Evolutionary conservation across 805 yeast species (phyloP).

Genomic region (Candida tallmaniae): DNA sequence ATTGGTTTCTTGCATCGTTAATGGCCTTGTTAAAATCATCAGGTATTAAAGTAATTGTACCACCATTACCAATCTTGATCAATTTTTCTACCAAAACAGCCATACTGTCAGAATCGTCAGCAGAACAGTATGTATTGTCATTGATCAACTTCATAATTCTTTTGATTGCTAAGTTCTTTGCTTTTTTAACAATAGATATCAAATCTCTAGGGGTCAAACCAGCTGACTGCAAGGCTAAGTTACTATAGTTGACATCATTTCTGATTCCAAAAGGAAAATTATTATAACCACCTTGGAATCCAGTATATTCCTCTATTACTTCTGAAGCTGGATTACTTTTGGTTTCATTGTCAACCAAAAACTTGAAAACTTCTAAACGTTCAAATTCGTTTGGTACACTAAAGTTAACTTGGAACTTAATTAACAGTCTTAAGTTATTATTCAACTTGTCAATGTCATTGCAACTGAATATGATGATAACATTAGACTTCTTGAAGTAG

Average conservation of each 20-base stretch:
- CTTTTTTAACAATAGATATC: conserved; percentile 60
- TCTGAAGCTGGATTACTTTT: not conserved
- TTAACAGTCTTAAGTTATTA: conserved; percentile 57
- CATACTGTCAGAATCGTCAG: conserved; percentile 12
- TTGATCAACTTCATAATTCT: conserved; percentile 33
- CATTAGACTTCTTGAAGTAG: conserved; percentile 38
- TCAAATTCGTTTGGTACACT: conserved; percentile 78
- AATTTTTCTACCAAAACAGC: conserved; percentile 16
- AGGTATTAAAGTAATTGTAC: conserved; percentile 48
- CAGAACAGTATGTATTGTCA: not conserved
- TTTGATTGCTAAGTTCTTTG: conserved; percentile 54
- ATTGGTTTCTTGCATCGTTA: conserved; percentile 77
- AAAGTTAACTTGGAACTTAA: conserved; percentile 74
- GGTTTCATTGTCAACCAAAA: conserved; percentile 32
- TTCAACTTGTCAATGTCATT: conserved; percentile 67
- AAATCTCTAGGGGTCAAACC: conserved; percentile 88
- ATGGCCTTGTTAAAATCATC: conserved; percentile 67
- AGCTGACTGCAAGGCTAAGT: conserved; percentile 81
- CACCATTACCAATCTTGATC: conserved; percentile 49
- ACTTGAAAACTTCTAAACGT: conserved; percentile 57
- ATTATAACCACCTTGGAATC: conserved; percentile 13
- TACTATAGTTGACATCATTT: conserved; percentile 46
- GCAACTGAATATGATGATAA: conserved; percentile 59
- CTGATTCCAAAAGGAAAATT: conserved; percentile 21
- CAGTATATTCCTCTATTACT: conserved; percentile 16